A percentile compares a stretch with the other conserved stretches of the same genome.
Evolutionary conservation across 2,329 filamentous ascomycete genomes (phyloP).

Genomic region (Beauveria brongniartii): DNA sequence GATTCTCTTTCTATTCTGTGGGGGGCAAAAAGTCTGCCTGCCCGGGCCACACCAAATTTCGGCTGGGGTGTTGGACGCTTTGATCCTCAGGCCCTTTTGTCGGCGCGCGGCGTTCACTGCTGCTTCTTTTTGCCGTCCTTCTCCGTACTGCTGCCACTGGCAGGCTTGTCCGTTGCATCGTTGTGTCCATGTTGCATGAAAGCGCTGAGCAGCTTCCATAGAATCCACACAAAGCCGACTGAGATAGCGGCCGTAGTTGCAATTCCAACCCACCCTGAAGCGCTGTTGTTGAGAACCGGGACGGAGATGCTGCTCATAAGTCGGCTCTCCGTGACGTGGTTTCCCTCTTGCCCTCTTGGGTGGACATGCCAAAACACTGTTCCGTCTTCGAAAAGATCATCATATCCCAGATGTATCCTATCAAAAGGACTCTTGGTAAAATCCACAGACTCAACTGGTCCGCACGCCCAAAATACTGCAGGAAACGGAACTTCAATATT

Average conservation of each 20-base stretch:
- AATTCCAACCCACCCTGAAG: constrained; percentile 36
- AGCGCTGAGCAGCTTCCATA: constrained; percentile 47
- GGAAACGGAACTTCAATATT: constrained; percentile 66
- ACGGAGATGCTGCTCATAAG: constrained; percentile 51
- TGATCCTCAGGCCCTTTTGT: not conserved
- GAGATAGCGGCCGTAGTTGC: constrained; percentile 53
- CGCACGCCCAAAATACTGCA: constrained; percentile 84
- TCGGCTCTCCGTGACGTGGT: constrained; percentile 15
- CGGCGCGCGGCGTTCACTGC: constrained; percentile 12
- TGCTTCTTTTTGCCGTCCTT: constrained; percentile 17
- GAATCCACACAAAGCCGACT: constrained; percentile 61
- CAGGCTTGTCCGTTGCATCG: not conserved
- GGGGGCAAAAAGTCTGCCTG: not conserved
- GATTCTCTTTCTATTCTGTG: not conserved
- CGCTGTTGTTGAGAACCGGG: constrained; percentile 54
- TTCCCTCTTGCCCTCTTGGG: constrained; percentile 32
- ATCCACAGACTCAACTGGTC: constrained; percentile 54
- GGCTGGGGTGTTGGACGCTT: not conserved
- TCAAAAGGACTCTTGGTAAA: constrained; percentile 80
- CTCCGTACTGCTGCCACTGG: not conserved
- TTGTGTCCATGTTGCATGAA: constrained; percentile 15
- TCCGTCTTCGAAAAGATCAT: constrained; percentile 64
- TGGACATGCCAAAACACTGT: constrained; percentile 78
- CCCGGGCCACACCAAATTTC: not conserved
- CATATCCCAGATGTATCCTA: constrained; percentile 74